Base-by-base conservation (phyloP, 1,139 yeast species). In the Ogataea hybrid region DNA sequence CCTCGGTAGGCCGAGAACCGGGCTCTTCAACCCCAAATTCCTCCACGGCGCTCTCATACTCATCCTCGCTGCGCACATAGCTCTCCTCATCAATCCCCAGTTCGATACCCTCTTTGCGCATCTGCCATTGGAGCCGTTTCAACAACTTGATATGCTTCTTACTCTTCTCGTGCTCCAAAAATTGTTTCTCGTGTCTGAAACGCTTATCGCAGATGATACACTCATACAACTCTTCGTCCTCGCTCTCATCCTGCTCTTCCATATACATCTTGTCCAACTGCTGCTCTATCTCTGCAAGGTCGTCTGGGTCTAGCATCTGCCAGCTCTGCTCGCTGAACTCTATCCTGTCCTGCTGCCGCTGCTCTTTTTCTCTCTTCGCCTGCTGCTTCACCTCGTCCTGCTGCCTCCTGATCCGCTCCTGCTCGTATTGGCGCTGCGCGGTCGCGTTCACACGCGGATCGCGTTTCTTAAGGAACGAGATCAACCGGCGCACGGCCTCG, bases 161-260 rank as follows among this genome's bases (percentile, higher is more conserved):
- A 15, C 95, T 85, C 34, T 70, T 69, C 53, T 84, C 94, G 62
- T 92, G 98, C 15, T 77, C 79, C 22, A 72, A 70, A 44, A 86
- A 75, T 61, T 89, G 97, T 43, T 81, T 81, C 50, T 84, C 82
- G 29, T 84, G 84, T 61, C 87, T 89, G 69, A 92, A 90, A 4
- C 67, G 56, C 61, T 88, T 89, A 56, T 87, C 80, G 66, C 98
- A 92, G 2, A 87, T 84, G 38, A 89, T 75, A 64, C 98, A 92
- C 60, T 90, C 97, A 38, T 28, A 53, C 10, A 37, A 48, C 14
- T 52, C 59, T 5, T 53, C 50, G 7, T 48, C 48, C 38, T 46
- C 32, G 11, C 50, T 49, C 52, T 5, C 56, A 54, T 38, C 45
- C 39, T 62, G 44, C 39, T 62, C 66, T 33, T 59, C 66, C 34